A percentile compares a stretch with the other conserved stretches of the same genome.
phyloP scores from a whole-genome alignment of 805 yeast species.

The Millerago galiae region DNA sequence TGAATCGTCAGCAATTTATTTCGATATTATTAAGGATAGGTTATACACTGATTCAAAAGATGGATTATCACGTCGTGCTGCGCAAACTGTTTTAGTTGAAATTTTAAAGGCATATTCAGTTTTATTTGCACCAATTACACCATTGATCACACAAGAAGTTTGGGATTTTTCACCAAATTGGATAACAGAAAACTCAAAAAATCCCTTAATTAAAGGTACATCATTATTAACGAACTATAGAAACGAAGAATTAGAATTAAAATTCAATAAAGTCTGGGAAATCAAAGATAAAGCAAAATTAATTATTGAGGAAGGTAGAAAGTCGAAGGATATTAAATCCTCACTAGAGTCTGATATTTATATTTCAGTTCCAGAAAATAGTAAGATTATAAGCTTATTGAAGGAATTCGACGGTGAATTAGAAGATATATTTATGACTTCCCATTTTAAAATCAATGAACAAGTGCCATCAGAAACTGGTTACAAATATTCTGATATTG shows the following conservation, averaged over 20 bases:
- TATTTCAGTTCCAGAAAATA: constrained; percentile 22
- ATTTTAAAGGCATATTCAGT: constrained; percentile 58
- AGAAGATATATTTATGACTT: constrained; percentile 56
- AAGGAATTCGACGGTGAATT: constrained; percentile 32
- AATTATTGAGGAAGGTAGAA: constrained; percentile 50
- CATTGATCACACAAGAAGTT: constrained; percentile 80
- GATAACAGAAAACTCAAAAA: constrained; percentile 12
- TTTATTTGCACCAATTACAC: constrained; percentile 73
- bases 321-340: constrained; percentile 41
- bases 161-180: constrained; percentile 53
- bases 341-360: constrained; percentile 53
- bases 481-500: constrained; percentile 26
- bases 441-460: constrained; percentile 41
- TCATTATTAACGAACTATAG: constrained; percentile 22
- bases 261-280: constrained; percentile 40
- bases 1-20: constrained; percentile 75
- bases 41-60: constrained; percentile 60
- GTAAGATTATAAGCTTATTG: constrained; percentile 9
- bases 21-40: constrained; percentile 80
- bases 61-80: constrained; percentile 45
- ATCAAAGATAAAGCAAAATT: constrained; percentile 45
- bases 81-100: constrained; percentile 59
- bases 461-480: constrained; percentile 7
- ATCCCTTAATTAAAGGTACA: constrained; percentile 17
- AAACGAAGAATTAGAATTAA: constrained; percentile 29